phyloP scores from a whole-genome alignment of 2,329 filamentous ascomycete species.

The Fusarium abutilonis region DNA sequence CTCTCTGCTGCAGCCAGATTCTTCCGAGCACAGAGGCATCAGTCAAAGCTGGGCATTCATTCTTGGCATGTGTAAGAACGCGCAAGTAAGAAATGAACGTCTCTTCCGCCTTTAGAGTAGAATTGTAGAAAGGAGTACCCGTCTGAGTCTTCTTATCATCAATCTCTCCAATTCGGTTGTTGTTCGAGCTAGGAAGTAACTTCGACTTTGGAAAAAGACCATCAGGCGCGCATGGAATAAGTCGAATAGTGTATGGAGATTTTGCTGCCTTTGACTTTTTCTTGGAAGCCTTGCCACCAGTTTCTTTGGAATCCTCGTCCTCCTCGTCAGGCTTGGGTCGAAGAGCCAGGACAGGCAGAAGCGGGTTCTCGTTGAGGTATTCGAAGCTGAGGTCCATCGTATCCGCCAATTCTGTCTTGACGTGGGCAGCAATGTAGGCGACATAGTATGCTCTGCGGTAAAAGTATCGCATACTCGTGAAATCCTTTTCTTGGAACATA shows the following conservation, averaged over 20 bases:
- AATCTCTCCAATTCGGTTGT: slow-evolving; percentile 67
- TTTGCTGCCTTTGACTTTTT: slow-evolving; percentile 43
- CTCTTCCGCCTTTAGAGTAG: slow-evolving; percentile 80
- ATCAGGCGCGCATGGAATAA: slow-evolving; percentile 79
- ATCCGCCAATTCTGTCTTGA: slow-evolving; percentile 67
- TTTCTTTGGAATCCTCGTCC: slow-evolving; percentile 22
- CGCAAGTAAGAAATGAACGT: slow-evolving; percentile 79
- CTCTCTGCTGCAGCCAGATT: slow-evolving; percentile 89
- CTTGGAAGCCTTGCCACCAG: slow-evolving; percentile 35
- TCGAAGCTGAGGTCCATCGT: slow-evolving; percentile 70
- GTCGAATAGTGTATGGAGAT: slow-evolving; percentile 70
- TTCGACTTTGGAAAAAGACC: slow-evolving; percentile 76
- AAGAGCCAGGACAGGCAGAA: slow-evolving; percentile 74
- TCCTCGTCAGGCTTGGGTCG: slow-evolving; percentile 48
- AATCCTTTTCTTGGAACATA: slow-evolving; percentile 94
- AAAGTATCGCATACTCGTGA: slow-evolving; percentile 90
- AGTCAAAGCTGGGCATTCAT: slow-evolving; percentile 75
- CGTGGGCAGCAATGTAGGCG: slow-evolving; percentile 77
- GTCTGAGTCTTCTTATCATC: slow-evolving; percentile 55
- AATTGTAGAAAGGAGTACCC: slow-evolving; percentile 88
- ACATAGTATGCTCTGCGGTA: slow-evolving; percentile 94
- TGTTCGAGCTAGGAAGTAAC: slow-evolving; percentile 74
- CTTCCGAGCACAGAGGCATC: slow-evolving; percentile 89
- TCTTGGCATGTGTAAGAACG: slow-evolving; percentile 74
- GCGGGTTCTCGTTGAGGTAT: slow-evolving; percentile 74